Base-by-base conservation (phyloP, 2,329 filamentous ascomycete species). In the Colletotrichum scovillei region DNA sequence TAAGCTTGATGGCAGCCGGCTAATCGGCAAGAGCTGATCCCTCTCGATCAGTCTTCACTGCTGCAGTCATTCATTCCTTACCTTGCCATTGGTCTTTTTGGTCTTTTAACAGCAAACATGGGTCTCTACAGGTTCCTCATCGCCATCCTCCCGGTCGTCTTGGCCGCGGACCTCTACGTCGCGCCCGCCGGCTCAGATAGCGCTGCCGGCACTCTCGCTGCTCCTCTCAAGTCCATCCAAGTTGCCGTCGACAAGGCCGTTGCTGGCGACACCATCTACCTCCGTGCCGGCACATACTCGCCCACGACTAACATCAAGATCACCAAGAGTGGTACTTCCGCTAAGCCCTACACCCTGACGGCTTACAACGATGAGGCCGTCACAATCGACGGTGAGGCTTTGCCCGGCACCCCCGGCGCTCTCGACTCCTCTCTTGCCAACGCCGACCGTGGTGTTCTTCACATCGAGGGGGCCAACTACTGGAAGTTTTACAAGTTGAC, bases 271-370 rank as follows among this genome's bases (percentile, higher is more conserved):
- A 84, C 80, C 7, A 75, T 81, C 46, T 80, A 82, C 72, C 68
- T 81, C 58, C 79, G 80, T 26, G 80, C 80, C 63, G 82, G 81
- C 3, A 67, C 74, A 38, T 88, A 88, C 78, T 78, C 80, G 53
- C 84, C 83, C 0, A 84, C 83, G 0, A 82, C 81, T 46, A 88
- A 88, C 77, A 86, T 88, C 58, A 84, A 87, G 75, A 81, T 88
- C 77, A 84, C 79, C 56, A 84, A 84, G 68, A 83, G 81, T 42
- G 86, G 86, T 30, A 85, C 82, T 0, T 75, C 79, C 16, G 79
- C 81, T 0, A 78, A 81, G 2, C 85, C 84, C 1, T 84, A 84
- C 60, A 85, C 84, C 0, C 76, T 88, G 35, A 79, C 80, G 16
- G 80, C 85, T 0, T 88, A 87, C 70, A 77, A 80, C 12, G 77